phyloP scores from a whole-genome alignment of 352 stramenopile species.

The Globisporangium sylvaticum region DNA sequence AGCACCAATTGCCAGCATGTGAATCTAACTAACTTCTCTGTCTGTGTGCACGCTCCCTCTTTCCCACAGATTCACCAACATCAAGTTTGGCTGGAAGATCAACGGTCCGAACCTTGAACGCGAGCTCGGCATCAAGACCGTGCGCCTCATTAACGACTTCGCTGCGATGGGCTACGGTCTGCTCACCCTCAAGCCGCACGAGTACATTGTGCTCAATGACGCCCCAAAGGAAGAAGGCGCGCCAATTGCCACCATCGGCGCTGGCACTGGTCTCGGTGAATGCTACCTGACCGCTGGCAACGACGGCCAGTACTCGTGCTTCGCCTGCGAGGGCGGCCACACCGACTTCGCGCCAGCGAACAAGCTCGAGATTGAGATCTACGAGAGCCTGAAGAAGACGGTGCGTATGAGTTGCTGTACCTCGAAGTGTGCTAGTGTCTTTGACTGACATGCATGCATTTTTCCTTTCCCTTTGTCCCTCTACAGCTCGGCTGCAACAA shows the following conservation, averaged over 20 bases:
- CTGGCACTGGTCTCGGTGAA: slow-evolving; percentile 95
- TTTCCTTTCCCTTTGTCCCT: neutral
- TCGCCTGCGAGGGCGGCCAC: slow-evolving; percentile 93
- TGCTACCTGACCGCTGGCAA: slow-evolving; percentile 92
- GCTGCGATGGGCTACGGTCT: slow-evolving; percentile 96
- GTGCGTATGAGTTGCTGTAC: slow-evolving; percentile 4
- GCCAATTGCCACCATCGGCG: slow-evolving; percentile 95
- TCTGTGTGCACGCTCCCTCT: neutral
- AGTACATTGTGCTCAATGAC: slow-evolving; percentile 91
- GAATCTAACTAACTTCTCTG: neutral
- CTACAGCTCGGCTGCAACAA: slow-evolving; percentile 74
- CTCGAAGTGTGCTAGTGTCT: neutral
- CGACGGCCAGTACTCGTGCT: slow-evolving; percentile 89
- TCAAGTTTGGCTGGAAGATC: slow-evolving; percentile 89
- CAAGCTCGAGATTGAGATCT: slow-evolving; percentile 85
- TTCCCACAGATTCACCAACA: slow-evolving; percentile 88
- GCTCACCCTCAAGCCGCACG: slow-evolving; percentile 91
- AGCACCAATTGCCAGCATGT: neutral
- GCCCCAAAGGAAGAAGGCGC: slow-evolving; percentile 56
- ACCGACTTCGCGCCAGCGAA: slow-evolving; percentile 92
- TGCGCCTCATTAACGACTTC: slow-evolving; percentile 97
- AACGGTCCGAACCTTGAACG: slow-evolving; percentile 73
- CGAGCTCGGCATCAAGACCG: slow-evolving; percentile 81
- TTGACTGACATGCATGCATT: neutral
- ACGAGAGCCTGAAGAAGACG: slow-evolving; percentile 72